A percentile compares a stretch with the other conserved stretches of the same genome.
These are phyloP conservation scores for Cardiospermum halicacabum DNA, from an alignment of 345 rosid genomes.

Conservation along the genomic window DNA sequence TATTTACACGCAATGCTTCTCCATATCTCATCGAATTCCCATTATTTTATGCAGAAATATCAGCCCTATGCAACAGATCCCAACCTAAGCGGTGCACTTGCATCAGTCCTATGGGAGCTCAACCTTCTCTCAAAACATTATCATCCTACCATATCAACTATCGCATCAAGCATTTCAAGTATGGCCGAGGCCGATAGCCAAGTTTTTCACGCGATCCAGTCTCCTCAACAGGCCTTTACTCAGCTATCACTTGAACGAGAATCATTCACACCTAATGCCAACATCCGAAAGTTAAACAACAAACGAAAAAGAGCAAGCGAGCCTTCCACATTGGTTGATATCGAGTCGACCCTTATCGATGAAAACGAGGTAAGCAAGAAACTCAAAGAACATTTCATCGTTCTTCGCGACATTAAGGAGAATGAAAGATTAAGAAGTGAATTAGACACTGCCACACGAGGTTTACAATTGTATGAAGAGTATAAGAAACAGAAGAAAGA, in stretches of 20 bases:
- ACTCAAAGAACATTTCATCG: constrained; percentile 44
- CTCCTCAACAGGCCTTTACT: constrained; percentile 75
- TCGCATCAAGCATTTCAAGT: constrained; percentile 53
- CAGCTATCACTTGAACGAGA: constrained; percentile 57
- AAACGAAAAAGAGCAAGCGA: constrained; percentile 50
- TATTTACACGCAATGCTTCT: too few species aligned
- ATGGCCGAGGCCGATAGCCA: constrained; percentile 62
- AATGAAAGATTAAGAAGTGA: constrained; percentile 49
- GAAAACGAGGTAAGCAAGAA: constrained; percentile 52
- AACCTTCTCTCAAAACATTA: constrained; percentile 69
- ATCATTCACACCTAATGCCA: constrained; percentile 36
- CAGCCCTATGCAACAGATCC: constrained; percentile 84
- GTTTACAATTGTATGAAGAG: constrained; percentile 45
- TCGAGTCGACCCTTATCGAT: constrained; percentile 17
- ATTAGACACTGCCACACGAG: constrained; percentile 24
- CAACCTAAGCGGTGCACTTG: constrained; percentile 85
- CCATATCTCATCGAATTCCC: not conserved
- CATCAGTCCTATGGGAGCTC: constrained; percentile 94
- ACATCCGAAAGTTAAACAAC: constrained; percentile 34
- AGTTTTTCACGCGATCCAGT: constrained; percentile 37
- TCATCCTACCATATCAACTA: constrained; percentile 62
- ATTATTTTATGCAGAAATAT: constrained; percentile 67
- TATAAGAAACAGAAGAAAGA: constrained; percentile 42
- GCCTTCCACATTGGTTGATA: constrained; percentile 9
- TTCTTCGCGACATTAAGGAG: constrained; percentile 52